Evolutionary conservation across 2,329 filamentous ascomycete genomes (phyloP).

Genomic region (Boeremia exigua): DNA sequence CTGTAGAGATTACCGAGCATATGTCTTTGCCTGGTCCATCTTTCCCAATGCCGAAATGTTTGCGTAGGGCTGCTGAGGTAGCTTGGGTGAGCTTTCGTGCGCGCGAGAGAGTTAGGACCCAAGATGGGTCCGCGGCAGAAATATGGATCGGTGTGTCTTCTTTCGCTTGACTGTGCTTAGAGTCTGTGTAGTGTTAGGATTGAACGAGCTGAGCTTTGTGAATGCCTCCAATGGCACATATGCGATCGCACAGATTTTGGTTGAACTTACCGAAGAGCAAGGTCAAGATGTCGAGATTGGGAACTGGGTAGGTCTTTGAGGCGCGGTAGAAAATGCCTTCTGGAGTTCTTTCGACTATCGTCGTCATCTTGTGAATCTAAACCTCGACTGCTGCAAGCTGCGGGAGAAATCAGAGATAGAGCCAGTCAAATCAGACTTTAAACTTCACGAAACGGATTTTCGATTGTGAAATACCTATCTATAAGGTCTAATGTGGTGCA

Average conservation of each 20-base stretch:
- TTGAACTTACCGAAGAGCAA: constrained; percentile 48
- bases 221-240: not conserved
- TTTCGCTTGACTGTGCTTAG: constrained; percentile 42
- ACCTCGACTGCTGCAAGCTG: not conserved
- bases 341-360: constrained; percentile 40
- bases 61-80: constrained; percentile 63
- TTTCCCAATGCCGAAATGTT: constrained; percentile 59
- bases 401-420: not conserved
- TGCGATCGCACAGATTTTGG: not conserved
- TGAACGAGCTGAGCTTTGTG: not conserved
- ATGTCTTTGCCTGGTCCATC: constrained; percentile 56
- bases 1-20: constrained; percentile 63
- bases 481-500: not conserved
- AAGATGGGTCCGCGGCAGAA: constrained; percentile 63
- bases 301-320: constrained; percentile 41
- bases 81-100: constrained; percentile 58
- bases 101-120: constrained; percentile 60
- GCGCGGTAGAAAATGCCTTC: constrained; percentile 41
- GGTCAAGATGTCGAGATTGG: constrained; percentile 50
- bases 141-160: constrained; percentile 62
- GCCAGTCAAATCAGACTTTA: not conserved
- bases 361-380: constrained; percentile 31
- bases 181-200: constrained; percentile 22
- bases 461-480: not conserved
- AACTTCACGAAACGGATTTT: not conserved